Evolutionary conservation across 768 basidiomycete species (phyloP).

Genomic region (Kwoniella sp.): DNA sequence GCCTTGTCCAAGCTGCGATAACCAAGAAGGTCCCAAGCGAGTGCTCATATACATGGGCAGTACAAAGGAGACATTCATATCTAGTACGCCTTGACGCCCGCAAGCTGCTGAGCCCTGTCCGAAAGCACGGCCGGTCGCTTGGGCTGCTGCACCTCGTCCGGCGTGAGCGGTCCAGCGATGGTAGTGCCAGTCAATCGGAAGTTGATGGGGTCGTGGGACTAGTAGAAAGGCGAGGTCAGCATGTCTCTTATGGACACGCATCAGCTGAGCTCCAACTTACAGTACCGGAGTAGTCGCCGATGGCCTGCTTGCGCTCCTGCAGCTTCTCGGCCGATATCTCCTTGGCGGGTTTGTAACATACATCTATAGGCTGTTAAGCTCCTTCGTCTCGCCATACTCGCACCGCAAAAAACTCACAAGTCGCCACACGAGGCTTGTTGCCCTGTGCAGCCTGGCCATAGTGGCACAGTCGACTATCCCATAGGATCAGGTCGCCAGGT

Average conservation of each 20-base stretch:
- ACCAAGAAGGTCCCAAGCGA: too few species aligned
- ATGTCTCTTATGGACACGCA: too few species aligned
- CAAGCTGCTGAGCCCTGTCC: conserved; percentile 19
- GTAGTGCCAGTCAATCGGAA: conserved; percentile 28
- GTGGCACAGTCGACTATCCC: conserved; percentile 48
- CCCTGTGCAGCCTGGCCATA: conserved; percentile 44
- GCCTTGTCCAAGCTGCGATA: too few species aligned
- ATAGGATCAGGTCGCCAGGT: conserved; percentile 48
- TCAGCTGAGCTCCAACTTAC: conserved; percentile 32
- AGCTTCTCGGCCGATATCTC: conserved; percentile 27
- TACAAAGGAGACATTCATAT: too few species aligned
- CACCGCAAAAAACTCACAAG: conserved; percentile 33
- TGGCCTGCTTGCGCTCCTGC: conserved; percentile 22
- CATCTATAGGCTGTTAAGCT: conserved; percentile 24
- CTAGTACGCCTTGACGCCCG: conserved; percentile 21
- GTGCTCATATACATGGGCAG: too few species aligned
- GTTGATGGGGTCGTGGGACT: conserved; percentile 38
- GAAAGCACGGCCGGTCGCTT: conserved; percentile 16
- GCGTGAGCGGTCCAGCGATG: conserved; percentile 9
- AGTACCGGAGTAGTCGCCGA: conserved; percentile 26
- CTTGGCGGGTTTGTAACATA: conserved; percentile 47
- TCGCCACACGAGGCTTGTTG: conserved; percentile 37
- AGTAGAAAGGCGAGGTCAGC: background rate
- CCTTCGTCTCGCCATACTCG: background rate
- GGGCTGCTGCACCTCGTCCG: conserved; percentile 14